Conservation (phyloP, 306 rosid genomes). For the Medicago arabica region DNA sequence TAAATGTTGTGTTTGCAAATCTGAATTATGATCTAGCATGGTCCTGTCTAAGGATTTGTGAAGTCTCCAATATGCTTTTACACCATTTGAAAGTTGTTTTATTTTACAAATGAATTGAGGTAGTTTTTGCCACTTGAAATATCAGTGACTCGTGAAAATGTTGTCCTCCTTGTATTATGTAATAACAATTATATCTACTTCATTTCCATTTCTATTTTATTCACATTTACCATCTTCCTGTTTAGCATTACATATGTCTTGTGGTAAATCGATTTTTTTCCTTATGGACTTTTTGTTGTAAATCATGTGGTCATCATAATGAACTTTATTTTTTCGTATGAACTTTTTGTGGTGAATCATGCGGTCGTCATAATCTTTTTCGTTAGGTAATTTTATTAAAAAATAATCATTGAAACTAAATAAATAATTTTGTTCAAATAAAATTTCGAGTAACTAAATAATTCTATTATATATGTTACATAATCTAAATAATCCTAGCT, state of each 20-base stretch:
- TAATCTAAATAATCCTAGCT: too few species aligned
- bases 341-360: too few species aligned
- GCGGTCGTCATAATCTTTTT: too few species aligned
- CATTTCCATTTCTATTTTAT: background rate
- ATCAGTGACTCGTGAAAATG: constrained; percentile 29
- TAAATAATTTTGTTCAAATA: too few species aligned
- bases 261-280: too few species aligned
- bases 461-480: too few species aligned
- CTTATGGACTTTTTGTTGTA: background rate
- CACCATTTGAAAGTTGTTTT: constrained; percentile 20
- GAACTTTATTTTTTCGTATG: too few species aligned
- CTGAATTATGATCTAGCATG: constrained; percentile 25
- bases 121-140: constrained; percentile 35
- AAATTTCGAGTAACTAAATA: too few species aligned
- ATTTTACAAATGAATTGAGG: constrained; percentile 38
- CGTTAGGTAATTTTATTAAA: too few species aligned
- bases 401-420: too few species aligned
- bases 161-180: constrained; percentile 20
- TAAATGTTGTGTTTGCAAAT: constrained; percentile 42
- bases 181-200: constrained; percentile 36
- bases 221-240: background rate
- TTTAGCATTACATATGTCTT: background rate
- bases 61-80: constrained; percentile 13
- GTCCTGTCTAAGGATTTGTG: constrained; percentile 33
- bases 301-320: background rate